Evolutionary conservation across 331 rosid species (phyloP).

Genomic region (Erythrophleum ivorense): DNA sequence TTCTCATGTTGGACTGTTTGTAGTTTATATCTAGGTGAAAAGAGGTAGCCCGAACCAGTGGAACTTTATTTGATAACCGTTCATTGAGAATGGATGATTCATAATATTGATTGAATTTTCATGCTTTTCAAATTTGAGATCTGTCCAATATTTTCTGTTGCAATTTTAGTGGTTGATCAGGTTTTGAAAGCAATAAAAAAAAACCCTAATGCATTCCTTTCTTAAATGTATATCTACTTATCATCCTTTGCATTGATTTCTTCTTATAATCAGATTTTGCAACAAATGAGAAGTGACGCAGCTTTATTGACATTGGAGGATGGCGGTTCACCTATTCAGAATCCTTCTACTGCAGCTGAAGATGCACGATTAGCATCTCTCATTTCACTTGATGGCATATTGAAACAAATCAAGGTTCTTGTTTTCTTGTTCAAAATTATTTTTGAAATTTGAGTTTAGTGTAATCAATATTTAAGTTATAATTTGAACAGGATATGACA

Average conservation of each 20-base stretch:
- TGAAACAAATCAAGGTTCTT: conserved; percentile 81
- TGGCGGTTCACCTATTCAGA: conserved; percentile 67
- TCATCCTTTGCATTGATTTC: conserved; percentile 17
- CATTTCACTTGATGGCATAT: conserved; percentile 76
- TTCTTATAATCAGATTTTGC: conserved; percentile 64
- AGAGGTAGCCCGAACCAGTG: background rate
- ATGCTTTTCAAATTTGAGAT: background rate
- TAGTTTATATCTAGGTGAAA: background rate
- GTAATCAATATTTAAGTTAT: background rate
- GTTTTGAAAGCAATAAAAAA: conserved; percentile 4
- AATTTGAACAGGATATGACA: conserved; percentile 59
- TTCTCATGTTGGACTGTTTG: background rate
- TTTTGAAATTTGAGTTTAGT: conserved; percentile 3
- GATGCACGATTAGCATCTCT: conserved; percentile 92
- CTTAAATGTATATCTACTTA: conserved; percentile 1
- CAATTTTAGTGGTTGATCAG: conserved; percentile 7
- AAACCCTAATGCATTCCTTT: conserved; percentile 3
- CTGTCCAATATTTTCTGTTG: background rate
- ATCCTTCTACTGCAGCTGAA: conserved; percentile 76
- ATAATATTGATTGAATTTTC: background rate
- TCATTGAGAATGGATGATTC: background rate
- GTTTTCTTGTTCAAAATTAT: conserved; percentile 25
- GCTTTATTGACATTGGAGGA: conserved; percentile 73
- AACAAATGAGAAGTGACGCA: conserved; percentile 77
- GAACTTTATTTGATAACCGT: background rate